phyloP scores from a whole-genome alignment of 169 alveolate genomes.

The Plasmodium vivax region DNA sequence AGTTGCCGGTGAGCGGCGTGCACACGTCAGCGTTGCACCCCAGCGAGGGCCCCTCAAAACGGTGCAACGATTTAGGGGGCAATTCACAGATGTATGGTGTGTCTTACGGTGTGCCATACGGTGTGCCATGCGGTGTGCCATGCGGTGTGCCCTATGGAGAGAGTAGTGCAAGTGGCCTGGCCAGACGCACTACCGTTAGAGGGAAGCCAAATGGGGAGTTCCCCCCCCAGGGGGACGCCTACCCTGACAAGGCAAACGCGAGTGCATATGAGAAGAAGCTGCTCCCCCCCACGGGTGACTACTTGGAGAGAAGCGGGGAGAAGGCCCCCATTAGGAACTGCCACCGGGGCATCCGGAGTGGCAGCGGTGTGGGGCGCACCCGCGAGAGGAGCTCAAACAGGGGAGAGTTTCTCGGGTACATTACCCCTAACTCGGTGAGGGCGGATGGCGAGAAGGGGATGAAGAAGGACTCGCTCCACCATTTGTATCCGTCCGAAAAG shows the following conservation, averaged over 20 bases:
- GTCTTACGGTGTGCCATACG: too few species aligned
- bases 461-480: neutral
- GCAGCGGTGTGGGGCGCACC: neutral
- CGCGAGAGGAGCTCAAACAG: neutral
- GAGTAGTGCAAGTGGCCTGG: neutral
- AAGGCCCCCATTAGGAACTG: neutral
- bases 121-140: too few species aligned
- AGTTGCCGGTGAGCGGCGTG: neutral
- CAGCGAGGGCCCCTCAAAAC: neutral
- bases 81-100: neutral
- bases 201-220: neutral
- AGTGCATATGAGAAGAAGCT: neutral
- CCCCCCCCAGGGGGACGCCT: neutral
- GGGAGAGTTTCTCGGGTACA: neutral
- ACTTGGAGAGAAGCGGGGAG: neutral
- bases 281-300: neutral
- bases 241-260: neutral
- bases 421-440: neutral
- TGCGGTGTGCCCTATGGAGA: too few species aligned
- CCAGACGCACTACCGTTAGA: neutral
- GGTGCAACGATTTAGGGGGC: neutral
- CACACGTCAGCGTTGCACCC: neutral
- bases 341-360: neutral
- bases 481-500: slow-evolving; percentile 27
- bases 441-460: neutral